Evolutionary conservation across 306 rosid genomes (phyloP).

Genomic region (Sphenostylis stenocarpa): DNA sequence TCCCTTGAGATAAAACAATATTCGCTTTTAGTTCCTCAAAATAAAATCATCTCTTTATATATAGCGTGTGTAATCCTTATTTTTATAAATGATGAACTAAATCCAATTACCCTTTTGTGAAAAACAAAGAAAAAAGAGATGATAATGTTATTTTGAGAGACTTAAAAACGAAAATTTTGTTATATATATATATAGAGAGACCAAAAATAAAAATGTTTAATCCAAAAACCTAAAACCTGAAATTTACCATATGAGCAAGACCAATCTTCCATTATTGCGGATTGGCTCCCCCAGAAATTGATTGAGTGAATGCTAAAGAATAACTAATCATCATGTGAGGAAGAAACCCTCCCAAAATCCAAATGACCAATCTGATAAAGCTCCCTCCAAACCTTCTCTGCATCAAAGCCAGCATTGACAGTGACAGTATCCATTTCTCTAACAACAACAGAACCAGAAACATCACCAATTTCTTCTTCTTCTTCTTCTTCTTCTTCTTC

Average conservation of each 20-base stretch:
- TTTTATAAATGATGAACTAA: background rate
- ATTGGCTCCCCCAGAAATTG: background rate
- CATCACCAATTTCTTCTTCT: background rate
- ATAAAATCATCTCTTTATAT: background rate
- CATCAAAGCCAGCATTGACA: conserved; percentile 54
- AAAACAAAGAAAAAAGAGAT: background rate
- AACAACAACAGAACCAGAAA: background rate
- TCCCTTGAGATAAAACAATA: background rate
- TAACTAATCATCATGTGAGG: conserved; percentile 5
- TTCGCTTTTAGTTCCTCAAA: background rate
- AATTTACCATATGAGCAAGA: background rate
- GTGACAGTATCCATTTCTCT: conserved; percentile 26
- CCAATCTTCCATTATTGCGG: background rate
- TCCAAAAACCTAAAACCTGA: background rate
- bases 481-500: background rate
- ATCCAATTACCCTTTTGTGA: background rate
- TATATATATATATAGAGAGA: background rate
- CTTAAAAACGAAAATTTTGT: background rate
- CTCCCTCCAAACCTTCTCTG: conserved; percentile 76
- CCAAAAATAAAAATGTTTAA: background rate
- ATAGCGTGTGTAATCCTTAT: background rate
- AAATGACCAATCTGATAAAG: conserved; percentile 74
- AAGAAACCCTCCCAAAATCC: conserved; percentile 83
- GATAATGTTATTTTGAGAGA: background rate
- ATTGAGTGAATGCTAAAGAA: background rate